Evolutionary conservation across 2,329 filamentous ascomycete species (phyloP), one percentile per base, ranked within the genome.

Genomic region (Talaromyces sp.): DNA sequence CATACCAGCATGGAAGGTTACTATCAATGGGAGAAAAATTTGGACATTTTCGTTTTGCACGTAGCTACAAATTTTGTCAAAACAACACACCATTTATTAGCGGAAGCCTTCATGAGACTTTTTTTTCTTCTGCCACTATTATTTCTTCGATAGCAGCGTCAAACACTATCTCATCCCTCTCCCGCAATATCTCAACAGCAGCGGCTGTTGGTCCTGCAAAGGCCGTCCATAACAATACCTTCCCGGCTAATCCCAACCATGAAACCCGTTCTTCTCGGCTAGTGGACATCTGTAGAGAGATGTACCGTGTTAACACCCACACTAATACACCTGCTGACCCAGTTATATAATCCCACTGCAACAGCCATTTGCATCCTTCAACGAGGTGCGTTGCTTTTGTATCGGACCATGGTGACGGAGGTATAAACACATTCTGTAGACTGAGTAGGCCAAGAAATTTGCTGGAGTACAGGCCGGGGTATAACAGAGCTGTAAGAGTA

Each of bases 271-370:
- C 38, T 8, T 55, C 53, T 32, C 7, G 53, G 11, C 5, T 19
- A 24, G 9, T 32, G 11, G 14, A 53, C 41, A 26, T 27, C 6
- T 27, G 46, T 7, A 55, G 19, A 6, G 27, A 8, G 12, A 53
- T 38, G 31, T 58, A 58, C 26, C 21, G 21, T 10, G 41, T 52
- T 2, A 51, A 19, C 3, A 50, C 56, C 56, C 56, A 58, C 2
- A 32, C 21, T 3, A 58, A 17, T 2, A 53, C 48, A 26, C n/a
- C 48, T 26, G 50, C 27, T n/a, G 56, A 58, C 12, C 56, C 56
- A 11, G 35, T 51, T 11, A 58, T 24, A 14, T 32, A 58, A 38
- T 58, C 56, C 56, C 56, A 58, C n/a, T 58, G 56, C 2, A 58
- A 35, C 10, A 58, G 24, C 29, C 46, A 52, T 35, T 58, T 50